These are phyloP conservation scores for Tricholoma terreum DNA, from an alignment of 768 basidiomycete genomes.

Conservation along the genomic window DNA sequence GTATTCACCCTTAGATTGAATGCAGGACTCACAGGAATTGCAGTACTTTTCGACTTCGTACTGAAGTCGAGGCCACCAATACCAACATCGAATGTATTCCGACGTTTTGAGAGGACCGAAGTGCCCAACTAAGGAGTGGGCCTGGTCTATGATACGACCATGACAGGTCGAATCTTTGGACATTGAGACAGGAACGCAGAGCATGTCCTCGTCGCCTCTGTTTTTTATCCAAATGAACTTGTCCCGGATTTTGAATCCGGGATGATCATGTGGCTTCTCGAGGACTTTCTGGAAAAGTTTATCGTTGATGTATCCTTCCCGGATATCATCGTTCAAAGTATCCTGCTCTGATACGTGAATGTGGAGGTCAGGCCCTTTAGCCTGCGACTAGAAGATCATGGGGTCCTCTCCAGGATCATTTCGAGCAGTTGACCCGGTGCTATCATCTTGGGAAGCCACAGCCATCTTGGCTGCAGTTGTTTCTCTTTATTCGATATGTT, in stretches of 20 bases:
- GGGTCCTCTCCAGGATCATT: background rate
- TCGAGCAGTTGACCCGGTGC: too few relatives aligned
- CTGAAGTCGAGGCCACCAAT: background rate
- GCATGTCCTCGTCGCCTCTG: background rate
- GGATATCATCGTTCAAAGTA: background rate
- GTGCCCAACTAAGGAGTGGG: conserved; percentile 31
- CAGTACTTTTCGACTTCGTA: background rate
- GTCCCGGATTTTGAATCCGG: too few relatives aligned
- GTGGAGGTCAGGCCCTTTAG: background rate
- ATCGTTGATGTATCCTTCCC: background rate
- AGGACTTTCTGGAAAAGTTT: background rate
- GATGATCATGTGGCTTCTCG: background rate
- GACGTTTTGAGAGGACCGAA: conserved; percentile 24
- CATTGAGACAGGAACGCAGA: too few relatives aligned
- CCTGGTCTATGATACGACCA: conserved; percentile 16
- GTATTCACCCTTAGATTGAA: background rate
- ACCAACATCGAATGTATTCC: conserved; percentile 22
- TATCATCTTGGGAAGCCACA: too few relatives aligned
- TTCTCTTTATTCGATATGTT: background rate
- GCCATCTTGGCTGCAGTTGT: background rate
- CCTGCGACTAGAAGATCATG: background rate
- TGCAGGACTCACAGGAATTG: background rate
- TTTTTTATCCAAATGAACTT: background rate
- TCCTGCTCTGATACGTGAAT: too few relatives aligned
- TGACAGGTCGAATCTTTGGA: background rate